Conservation (phyloP, 2,329 filamentous ascomycete species). For the Fusarium circinatum region DNA sequence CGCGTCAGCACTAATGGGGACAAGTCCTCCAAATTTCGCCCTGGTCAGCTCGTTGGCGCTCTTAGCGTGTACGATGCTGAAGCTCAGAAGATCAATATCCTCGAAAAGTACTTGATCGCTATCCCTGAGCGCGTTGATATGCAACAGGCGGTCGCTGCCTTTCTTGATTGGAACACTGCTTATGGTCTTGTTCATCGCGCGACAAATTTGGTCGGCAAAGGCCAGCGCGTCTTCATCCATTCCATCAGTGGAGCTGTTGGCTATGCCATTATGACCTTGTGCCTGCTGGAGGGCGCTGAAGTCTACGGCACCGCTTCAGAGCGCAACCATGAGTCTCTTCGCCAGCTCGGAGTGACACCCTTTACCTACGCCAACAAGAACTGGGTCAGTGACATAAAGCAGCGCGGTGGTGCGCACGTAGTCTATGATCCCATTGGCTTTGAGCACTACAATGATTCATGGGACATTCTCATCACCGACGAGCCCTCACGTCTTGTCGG, state of each 20-base stretch:
- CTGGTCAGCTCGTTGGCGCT: constrained; percentile 50
- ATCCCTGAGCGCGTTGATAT: constrained; percentile 55
- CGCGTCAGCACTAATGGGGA: constrained; percentile 52
- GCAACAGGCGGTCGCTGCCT: constrained; percentile 53
- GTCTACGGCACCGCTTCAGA: constrained; percentile 61
- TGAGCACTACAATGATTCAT: constrained; percentile 62
- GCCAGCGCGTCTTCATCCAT: constrained; percentile 61
- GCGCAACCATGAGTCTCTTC: constrained; percentile 56
- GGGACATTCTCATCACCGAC: constrained; percentile 51
- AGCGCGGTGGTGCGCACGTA: constrained; percentile 57
- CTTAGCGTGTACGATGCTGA: constrained; percentile 56
- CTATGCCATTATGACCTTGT: constrained; percentile 54
- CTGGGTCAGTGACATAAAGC: constrained; percentile 59
- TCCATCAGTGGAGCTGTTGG: constrained; percentile 62
- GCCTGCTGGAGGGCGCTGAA: constrained; percentile 55
- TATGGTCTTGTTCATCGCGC: constrained; percentile 51
- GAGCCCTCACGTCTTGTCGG: constrained; percentile 53
- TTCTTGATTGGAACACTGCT: constrained; percentile 59
- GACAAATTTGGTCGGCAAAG: constrained; percentile 52
- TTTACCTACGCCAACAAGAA: constrained; percentile 61
- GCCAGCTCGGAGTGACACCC: constrained; percentile 51
- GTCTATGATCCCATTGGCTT: constrained; percentile 62
- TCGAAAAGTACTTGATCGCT: constrained; percentile 57
- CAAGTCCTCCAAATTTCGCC: constrained; percentile 45
- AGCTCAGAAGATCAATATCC: constrained; percentile 57